Evolutionary conservation across 257 asterid genomes (phyloP).

Genomic region (Solanum ahanhuiri): DNA sequence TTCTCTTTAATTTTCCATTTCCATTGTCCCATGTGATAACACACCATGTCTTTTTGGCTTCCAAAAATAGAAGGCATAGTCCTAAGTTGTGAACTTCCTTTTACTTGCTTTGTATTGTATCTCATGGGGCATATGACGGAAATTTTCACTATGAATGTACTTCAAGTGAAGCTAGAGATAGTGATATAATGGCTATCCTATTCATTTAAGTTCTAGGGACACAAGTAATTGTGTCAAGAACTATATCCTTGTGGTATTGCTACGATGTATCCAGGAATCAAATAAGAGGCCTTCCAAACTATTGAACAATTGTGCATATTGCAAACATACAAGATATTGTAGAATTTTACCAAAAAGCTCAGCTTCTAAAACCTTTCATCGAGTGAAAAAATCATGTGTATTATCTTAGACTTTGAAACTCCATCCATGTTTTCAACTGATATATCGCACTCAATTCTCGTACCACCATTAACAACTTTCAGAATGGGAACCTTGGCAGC

Average conservation of each 20-base stretch:
- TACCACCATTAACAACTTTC: slow-evolving; percentile 85
- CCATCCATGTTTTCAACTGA: slow-evolving; percentile 93
- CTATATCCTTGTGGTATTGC: too few species aligned
- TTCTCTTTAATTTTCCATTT: background rate
- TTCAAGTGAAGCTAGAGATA: background rate
- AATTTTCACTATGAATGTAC: background rate
- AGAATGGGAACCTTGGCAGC: slow-evolving; percentile 85
- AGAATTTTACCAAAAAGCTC: too few species aligned
- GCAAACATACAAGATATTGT: too few species aligned
- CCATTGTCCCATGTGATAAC: background rate
- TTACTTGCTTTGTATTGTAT: background rate
- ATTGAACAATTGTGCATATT: too few species aligned
- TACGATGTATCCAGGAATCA: too few species aligned
- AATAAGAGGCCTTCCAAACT: too few species aligned
- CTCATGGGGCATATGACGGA: background rate
- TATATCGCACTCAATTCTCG: slow-evolving; percentile 87
- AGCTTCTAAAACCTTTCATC: too few species aligned
- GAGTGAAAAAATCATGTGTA: too few species aligned
- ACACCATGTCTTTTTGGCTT: background rate
- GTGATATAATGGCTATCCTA: background rate
- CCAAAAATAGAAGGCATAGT: background rate
- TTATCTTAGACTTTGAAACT: slow-evolving; percentile 11
- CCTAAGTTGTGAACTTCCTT: background rate
- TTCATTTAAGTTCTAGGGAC: too few species aligned
- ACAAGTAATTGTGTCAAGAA: too few species aligned